Conservation (phyloP, 192 early-diverging fungal genomes). For the Tieghemiomyces parasiticus region DNA sequence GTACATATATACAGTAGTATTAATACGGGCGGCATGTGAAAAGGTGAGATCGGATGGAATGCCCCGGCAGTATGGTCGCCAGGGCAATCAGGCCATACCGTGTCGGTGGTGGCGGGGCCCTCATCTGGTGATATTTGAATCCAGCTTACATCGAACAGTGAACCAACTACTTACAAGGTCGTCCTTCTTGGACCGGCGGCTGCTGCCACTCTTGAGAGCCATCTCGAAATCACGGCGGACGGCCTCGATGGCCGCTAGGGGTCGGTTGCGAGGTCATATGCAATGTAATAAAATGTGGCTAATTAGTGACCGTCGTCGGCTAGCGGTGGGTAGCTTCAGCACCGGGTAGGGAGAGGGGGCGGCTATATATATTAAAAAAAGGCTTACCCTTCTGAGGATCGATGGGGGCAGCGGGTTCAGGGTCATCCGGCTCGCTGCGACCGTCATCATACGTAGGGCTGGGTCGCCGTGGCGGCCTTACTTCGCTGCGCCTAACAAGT, state of each 20-base stretch:
- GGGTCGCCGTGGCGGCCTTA: too few species aligned
- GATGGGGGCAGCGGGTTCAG: not conserved
- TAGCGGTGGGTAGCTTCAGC: not conserved
- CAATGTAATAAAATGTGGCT: not conserved
- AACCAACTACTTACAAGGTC: slow-evolving; percentile 12
- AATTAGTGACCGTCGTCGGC: not conserved
- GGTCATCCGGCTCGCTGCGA: not conserved
- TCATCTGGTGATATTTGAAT: not conserved
- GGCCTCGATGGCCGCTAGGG: slow-evolving; percentile 20
- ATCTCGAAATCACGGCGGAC: slow-evolving; percentile 25
- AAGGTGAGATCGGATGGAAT: too few species aligned
- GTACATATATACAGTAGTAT: not conserved
- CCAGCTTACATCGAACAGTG: not conserved
- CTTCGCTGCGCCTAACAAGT: not conserved
- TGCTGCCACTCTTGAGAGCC: slow-evolving; percentile 21
- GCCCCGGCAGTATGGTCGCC: not conserved
- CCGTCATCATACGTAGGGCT: too few species aligned
- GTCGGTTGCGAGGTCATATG: not conserved
- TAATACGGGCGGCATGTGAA: not conserved
- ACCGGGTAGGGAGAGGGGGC: too few species aligned
- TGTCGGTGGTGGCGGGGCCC: not conserved
- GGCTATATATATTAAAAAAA: too few species aligned
- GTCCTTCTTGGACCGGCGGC: slow-evolving; percentile 24
- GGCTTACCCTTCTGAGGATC: too few species aligned
- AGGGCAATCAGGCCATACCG: not conserved